Conservation (phyloP, 164 flowering plant species). For the Magnolia officinalis region DNA sequence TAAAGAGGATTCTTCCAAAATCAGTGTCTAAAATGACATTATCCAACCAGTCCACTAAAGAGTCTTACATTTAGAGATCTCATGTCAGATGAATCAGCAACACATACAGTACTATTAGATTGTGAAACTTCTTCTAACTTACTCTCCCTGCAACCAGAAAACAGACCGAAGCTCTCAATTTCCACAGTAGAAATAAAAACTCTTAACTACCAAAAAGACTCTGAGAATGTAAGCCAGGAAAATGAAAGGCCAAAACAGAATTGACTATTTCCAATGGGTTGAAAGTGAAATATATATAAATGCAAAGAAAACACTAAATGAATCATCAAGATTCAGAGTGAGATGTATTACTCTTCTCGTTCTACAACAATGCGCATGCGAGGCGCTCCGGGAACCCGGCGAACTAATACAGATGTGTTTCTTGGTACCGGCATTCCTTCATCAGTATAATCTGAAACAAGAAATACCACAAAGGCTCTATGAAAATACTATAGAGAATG, state of each 20-base stretch:
- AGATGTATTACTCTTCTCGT: conserved; percentile 62
- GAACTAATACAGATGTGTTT: conserved; percentile 88
- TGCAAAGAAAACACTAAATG: background rate
- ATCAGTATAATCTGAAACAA: conserved; percentile 91
- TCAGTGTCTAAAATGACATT: background rate
- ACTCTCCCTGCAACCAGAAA: conserved; percentile 44
- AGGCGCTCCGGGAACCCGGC: conserved; percentile 88
- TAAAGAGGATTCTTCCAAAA: background rate
- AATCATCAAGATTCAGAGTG: conserved; percentile 11
- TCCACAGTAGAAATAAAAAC: background rate
- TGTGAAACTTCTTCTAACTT: conserved; percentile 42
- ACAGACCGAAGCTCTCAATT: background rate
- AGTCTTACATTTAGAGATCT: conserved; percentile 46
- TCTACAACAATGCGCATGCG: conserved; percentile 81
- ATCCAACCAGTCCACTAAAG: background rate
- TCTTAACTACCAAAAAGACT: background rate
- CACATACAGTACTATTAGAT: conserved; percentile 36
- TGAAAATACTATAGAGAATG: conserved; percentile 27
- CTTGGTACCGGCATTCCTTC: conserved; percentile 86
- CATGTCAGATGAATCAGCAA: conserved; percentile 43
- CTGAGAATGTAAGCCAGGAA: background rate
- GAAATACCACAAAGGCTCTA: conserved; percentile 36
- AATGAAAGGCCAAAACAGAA: background rate
- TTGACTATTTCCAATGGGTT: background rate
- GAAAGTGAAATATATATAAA: background rate